Evolutionary conservation across 176 grass and related monocot genomes (phyloP).

Genomic region (Calamus simplicifolius): DNA sequence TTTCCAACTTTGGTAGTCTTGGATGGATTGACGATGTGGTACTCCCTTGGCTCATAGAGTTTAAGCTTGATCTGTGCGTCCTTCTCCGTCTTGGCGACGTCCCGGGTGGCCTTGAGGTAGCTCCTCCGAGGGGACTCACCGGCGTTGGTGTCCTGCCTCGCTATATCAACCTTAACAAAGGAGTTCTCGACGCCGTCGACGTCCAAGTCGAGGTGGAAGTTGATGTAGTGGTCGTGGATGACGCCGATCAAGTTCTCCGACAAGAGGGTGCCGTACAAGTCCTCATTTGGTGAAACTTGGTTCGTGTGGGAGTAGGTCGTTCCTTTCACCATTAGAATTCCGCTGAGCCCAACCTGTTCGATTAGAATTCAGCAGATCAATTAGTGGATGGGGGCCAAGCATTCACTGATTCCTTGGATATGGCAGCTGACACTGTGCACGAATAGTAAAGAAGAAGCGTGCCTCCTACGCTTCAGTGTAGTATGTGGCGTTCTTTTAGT

Average conservation of each 20-base stretch:
- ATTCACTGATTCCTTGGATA: too few species aligned
- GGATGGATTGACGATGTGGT: conserved; percentile 49
- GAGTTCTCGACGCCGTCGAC: conserved; percentile 73
- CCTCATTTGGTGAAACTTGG: conserved; percentile 42
- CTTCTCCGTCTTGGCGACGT: conserved; percentile 50
- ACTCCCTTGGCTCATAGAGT: conserved; percentile 61
- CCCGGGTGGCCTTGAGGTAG: conserved; percentile 60
- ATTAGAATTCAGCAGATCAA: neutral
- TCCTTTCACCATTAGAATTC: conserved; percentile 85
- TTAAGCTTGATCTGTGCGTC: conserved; percentile 54
- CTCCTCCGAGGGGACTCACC: conserved; percentile 54
- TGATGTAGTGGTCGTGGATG: conserved; percentile 78
- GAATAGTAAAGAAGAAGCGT: too few species aligned
- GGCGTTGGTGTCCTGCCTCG: conserved; percentile 27
- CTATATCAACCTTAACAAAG: conserved; percentile 57
- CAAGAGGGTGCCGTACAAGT: conserved; percentile 64
- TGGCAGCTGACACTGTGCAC: too few species aligned
- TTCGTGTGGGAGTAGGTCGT: conserved; percentile 38
- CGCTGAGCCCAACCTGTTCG: conserved; percentile 60
- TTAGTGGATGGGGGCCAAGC: conserved; percentile 10
- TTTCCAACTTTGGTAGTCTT: conserved; percentile 67
- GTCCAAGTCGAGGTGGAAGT: conserved; percentile 80
- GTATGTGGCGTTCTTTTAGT: too few species aligned
- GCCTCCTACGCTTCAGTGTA: too few species aligned
- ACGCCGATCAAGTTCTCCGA: conserved; percentile 68